Evolutionary conservation across 345 rosid genomes (phyloP), one percentile per base, ranked within the genome.

Genomic region (Erucastrum elatum): DNA sequence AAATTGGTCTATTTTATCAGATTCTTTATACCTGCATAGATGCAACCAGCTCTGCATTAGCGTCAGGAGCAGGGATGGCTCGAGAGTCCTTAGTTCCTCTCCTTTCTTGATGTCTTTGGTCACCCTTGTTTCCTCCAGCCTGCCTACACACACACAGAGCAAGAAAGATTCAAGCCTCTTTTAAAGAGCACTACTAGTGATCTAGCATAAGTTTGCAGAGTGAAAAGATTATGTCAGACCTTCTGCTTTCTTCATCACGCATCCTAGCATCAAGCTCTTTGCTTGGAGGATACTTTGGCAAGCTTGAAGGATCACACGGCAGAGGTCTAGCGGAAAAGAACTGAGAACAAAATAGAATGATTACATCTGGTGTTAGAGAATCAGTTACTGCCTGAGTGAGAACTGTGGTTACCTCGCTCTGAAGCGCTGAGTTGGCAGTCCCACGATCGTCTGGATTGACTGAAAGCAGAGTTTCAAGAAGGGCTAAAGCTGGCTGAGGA

Each of bases 201-300:
- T 16, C 51, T 53, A 72, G 26, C 17, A 17, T 35, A 8, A 8
- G 65, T 15, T 70, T 17, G 31, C 33, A 70, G 8, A 56, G 37
- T 27, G 2, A n/a, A 15, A 51, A 53, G 8, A 55, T 34, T 33
- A 70, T 34, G 33, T 35, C 34, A 71, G 21, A 95, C 99, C 98
- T 90, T 90, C 99, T 87, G 66, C 89, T 88, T 80, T 93, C 99
- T 74, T 93, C 98, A 70, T 94, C 98, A 55, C 97, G 90, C 74
- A 92, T 70, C 82, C 94, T 94, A n/a, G 97, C 98, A 80, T 94
- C 97, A 39, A 94, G 87, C 85, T 91, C 98, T 88, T 92, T 91
- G 91, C 97, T 92, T 31, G 99, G 97, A 79, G 98, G 96, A 87
- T 93, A 95, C 82, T 85, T 91, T 1, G 98, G 99, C 88, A 95